Percentiles rank a stretch among this genome's conserved stretches.
Conservation (phyloP, 768 basidiomycete genomes). For the Sarcomyxa edulis region DNA sequence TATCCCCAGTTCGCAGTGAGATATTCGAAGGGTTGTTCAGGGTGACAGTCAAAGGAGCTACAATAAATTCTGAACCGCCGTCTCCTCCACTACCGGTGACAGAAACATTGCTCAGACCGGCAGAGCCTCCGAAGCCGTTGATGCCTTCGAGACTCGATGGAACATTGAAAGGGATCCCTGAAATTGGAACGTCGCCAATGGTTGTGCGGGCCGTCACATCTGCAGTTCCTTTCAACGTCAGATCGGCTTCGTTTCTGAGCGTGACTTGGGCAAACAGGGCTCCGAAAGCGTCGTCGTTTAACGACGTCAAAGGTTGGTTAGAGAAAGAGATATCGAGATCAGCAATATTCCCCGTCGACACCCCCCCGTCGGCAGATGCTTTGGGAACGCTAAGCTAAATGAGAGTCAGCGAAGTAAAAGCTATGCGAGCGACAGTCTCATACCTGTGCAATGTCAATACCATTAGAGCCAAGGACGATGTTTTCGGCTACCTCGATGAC, state of each 20-base stretch:
- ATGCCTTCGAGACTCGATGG: slow-evolving; percentile 54
- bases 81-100: slow-evolving; percentile 62
- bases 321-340: slow-evolving; percentile 53
- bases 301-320: slow-evolving; percentile 48
- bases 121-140: slow-evolving; percentile 49
- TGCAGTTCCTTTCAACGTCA: slow-evolving; percentile 51
- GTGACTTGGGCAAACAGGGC: slow-evolving; percentile 58
- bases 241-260: slow-evolving; percentile 33
- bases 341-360: slow-evolving; percentile 67
- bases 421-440: too few species aligned
- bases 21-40: slow-evolving; percentile 67
- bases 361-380: slow-evolving; percentile 45
- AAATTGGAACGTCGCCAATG: slow-evolving; percentile 64
- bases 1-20: slow-evolving; percentile 50
- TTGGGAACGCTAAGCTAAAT: slow-evolving; percentile 47
- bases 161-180: slow-evolving; percentile 59
- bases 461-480: slow-evolving; percentile 43
- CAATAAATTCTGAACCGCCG: slow-evolving; percentile 55
- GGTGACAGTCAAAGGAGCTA: slow-evolving; percentile 49
- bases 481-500: slow-evolving; percentile 51
- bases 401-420: background rate
- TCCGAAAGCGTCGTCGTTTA: slow-evolving; percentile 49
- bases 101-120: slow-evolving; percentile 48
- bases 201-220: slow-evolving; percentile 55
- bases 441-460: slow-evolving; percentile 50